Evolutionary conservation across 202 grass and related monocot genomes (phyloP).

Genomic region (Dendrocalamus latiflorus): DNA sequence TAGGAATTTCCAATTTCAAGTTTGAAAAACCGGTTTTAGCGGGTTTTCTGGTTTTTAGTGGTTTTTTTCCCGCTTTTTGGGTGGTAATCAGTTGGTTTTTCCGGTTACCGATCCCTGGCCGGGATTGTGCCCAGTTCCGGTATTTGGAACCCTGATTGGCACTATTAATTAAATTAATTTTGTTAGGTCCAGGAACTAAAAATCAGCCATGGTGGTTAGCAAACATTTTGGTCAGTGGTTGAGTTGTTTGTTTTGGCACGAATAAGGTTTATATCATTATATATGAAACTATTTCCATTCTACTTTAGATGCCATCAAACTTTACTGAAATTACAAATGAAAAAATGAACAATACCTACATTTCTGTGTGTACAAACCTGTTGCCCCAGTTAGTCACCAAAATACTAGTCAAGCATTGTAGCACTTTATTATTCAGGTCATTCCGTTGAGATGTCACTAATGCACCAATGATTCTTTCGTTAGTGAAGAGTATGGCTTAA

Average conservation of each 20-base stretch:
- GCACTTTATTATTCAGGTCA: background rate
- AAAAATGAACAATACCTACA: background rate
- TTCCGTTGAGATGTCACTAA: background rate
- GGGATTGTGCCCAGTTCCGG: too few relatives aligned
- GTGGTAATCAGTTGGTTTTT: too few relatives aligned
- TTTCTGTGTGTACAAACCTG: background rate
- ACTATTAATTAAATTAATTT: background rate
- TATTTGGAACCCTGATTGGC: too few relatives aligned
- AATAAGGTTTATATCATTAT: background rate
- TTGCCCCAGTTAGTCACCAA: background rate
- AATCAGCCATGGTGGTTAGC: background rate
- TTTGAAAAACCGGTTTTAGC: too few relatives aligned
- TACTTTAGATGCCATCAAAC: background rate
- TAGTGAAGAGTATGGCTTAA: background rate
- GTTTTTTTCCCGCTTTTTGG: too few relatives aligned
- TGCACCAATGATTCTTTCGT: background rate
- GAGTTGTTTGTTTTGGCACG: background rate
- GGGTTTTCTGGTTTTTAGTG: too few relatives aligned
- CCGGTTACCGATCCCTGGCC: too few relatives aligned
- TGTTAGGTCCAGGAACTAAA: background rate
- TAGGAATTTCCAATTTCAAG: too few relatives aligned
- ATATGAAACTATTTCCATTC: background rate
- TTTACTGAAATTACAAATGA: background rate
- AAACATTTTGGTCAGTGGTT: background rate
- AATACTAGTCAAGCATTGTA: background rate